These are phyloP conservation scores for Syncephalastrum sp. DNA, from an alignment of 371 early-diverging fungal species.

Conservation along the genomic window DNA sequence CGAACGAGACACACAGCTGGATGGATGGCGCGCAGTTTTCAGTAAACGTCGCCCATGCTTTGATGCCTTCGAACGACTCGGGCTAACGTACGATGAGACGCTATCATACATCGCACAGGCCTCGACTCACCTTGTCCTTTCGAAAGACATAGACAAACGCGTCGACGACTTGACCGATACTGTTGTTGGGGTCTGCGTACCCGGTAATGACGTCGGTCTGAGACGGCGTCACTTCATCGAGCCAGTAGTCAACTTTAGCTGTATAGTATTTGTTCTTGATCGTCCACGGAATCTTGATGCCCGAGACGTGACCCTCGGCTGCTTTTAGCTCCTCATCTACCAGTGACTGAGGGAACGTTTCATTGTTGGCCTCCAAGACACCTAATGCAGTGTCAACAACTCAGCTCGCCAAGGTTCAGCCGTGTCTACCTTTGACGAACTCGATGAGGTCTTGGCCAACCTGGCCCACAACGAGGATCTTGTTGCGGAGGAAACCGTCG, in stretches of 20 bases:
- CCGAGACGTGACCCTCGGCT: constrained; percentile 38
- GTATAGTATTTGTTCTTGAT: constrained; percentile 75
- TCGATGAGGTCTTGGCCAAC: constrained; percentile 45
- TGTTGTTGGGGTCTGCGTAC: constrained; percentile 46
- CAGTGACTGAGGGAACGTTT: constrained; percentile 19
- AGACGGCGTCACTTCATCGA: constrained; percentile 46
- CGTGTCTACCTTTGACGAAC: constrained; percentile 48
- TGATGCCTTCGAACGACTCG: constrained; percentile 52
- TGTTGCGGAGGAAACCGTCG: constrained; percentile 37
- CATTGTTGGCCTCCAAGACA: constrained; percentile 25
- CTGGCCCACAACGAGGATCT: constrained; percentile 60
- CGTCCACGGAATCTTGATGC: constrained; percentile 59
- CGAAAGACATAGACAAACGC: constrained; percentile 68
- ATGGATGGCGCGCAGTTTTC: constrained; percentile 55
- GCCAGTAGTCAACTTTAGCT: constrained; percentile 69
- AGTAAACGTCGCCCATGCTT: constrained; percentile 56
- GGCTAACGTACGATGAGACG: constrained; percentile 23
- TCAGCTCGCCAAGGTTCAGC: not conserved
- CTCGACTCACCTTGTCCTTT: constrained; percentile 40
- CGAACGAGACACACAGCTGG: constrained; percentile 45
- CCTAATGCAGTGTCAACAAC: constrained; percentile 13
- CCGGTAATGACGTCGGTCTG: constrained; percentile 35
- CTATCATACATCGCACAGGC: not conserved
- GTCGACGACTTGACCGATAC: constrained; percentile 61
- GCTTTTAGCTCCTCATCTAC: constrained; percentile 28